phyloP scores from a whole-genome alignment of 768 basidiomycete genomes.

The Flagelloscypha sp. region DNA sequence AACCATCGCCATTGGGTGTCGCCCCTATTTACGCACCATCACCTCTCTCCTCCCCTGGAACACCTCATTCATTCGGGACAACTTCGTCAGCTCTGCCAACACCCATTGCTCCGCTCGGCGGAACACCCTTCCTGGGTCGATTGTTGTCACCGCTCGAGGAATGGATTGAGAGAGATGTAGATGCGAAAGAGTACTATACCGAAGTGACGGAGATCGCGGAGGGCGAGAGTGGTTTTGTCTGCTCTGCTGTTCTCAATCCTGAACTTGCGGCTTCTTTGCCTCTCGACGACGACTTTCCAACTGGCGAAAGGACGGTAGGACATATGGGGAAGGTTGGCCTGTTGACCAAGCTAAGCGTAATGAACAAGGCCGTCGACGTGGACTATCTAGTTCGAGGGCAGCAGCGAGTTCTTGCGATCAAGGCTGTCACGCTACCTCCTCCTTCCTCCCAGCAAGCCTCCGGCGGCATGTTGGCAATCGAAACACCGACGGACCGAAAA shows the following conservation, averaged over 20 bases:
- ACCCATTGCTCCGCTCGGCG: no score
- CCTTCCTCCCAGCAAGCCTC: constrained; percentile 44
- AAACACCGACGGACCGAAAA: no score
- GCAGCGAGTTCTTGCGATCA: constrained; percentile 61
- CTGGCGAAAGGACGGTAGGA: neutral
- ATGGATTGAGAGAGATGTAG: constrained; percentile 53
- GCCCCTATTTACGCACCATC: no score
- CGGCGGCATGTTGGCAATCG: no score
- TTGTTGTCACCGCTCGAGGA: constrained; percentile 49
- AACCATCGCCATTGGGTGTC: no score
- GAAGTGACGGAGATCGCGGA: constrained; percentile 75
- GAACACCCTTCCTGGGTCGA: no score
- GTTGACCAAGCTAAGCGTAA: constrained; percentile 29
- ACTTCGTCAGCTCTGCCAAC: no score
- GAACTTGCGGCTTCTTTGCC: constrained; percentile 33
- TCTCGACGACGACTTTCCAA: constrained; percentile 11
- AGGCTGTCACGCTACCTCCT: constrained; percentile 56
- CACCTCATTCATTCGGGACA: no score
- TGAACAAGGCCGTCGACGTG: constrained; percentile 29
- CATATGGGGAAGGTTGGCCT: no score
- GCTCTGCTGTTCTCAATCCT: constrained; percentile 26
- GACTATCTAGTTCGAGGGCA: constrained; percentile 25
- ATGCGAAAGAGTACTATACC: constrained; percentile 57
- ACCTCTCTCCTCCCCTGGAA: no score
- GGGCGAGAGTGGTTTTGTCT: constrained; percentile 74